A percentile compares a stretch with the other conserved stretches of the same genome.
Evolutionary conservation across 2,329 filamentous ascomycete species (phyloP).

Genomic region (Aureobasidium musti): DNA sequence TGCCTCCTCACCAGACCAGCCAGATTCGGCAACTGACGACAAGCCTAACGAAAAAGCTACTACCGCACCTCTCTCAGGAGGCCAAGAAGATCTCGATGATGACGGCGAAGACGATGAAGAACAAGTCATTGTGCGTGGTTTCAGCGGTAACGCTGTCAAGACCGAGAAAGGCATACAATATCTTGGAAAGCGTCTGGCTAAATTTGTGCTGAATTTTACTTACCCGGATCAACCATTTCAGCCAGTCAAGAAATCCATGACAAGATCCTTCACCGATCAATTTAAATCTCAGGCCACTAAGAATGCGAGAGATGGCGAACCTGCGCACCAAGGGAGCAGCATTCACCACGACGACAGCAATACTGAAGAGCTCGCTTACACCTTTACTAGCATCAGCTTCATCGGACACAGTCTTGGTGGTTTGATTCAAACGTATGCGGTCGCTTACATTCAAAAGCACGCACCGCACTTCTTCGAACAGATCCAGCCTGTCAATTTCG

Average conservation of each 20-base stretch:
- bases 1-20: constrained; percentile 31
- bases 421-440: constrained; percentile 86
- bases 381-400: constrained; percentile 93
- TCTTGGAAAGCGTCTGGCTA: constrained; percentile 88
- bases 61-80: constrained; percentile 53
- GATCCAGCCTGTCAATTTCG: constrained; percentile 87
- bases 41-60: constrained; percentile 37
- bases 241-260: constrained; percentile 61
- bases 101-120: constrained; percentile 71
- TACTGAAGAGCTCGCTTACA: constrained; percentile 64
- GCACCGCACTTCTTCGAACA: constrained; percentile 85
- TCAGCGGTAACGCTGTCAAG: constrained; percentile 82
- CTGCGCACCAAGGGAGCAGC: constrained; percentile 62
- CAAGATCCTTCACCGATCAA: constrained; percentile 51
- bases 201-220: constrained; percentile 84
- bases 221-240: constrained; percentile 92
- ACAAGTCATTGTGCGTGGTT: constrained; percentile 85
- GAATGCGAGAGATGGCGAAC: constrained; percentile 51
- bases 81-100: constrained; percentile 52
- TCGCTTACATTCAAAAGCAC: constrained; percentile 96
- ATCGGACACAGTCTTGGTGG: constrained; percentile 90
- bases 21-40: constrained; percentile 38
- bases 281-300: constrained; percentile 51
- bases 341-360: constrained; percentile 54
- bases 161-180: constrained; percentile 98